Percentiles rank a stretch among this genome's conserved stretches.
phyloP scores from a whole-genome alignment of 2,329 filamentous ascomycete species.

The Trichoderma sp. region DNA sequence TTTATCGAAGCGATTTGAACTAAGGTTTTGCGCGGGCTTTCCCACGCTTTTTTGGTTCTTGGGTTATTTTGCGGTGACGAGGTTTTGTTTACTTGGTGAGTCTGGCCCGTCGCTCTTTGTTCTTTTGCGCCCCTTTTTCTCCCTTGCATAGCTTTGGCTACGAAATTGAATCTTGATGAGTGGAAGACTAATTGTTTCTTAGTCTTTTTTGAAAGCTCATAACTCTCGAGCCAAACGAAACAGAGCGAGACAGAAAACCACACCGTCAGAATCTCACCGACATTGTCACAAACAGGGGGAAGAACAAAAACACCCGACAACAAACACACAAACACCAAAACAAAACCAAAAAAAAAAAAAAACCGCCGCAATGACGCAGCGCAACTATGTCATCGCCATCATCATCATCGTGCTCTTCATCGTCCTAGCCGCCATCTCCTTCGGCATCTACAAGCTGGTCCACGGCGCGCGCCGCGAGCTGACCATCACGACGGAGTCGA shows the following conservation, averaged over 20 bases:
- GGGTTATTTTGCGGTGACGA: constrained; percentile 9
- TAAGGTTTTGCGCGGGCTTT: background rate
- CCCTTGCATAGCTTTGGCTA: background rate
- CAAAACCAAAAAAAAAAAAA: background rate
- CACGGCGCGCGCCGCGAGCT: constrained; percentile 47
- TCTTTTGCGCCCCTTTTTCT: background rate
- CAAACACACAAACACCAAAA: background rate
- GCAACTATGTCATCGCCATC: constrained; percentile 67
- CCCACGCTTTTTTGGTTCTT: background rate
- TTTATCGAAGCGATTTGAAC: background rate
- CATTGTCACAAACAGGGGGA: background rate
- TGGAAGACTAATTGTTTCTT: background rate
- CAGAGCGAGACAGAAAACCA: background rate
- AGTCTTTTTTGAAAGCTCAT: background rate
- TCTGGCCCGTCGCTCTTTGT: background rate
- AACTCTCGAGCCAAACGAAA: background rate
- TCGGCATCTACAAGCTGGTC: constrained; percentile 63
- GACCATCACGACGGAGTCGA: constrained; percentile 38
- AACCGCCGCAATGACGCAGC: constrained; percentile 52
- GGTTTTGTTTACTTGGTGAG: constrained; percentile 1
- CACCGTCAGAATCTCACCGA: background rate
- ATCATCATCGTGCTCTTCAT: constrained; percentile 67
- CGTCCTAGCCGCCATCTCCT: constrained; percentile 58
- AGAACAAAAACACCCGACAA: background rate
- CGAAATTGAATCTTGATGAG: background rate